Conservation (phyloP, 768 basidiomycete species). For the Polyporus arcularius region DNA sequence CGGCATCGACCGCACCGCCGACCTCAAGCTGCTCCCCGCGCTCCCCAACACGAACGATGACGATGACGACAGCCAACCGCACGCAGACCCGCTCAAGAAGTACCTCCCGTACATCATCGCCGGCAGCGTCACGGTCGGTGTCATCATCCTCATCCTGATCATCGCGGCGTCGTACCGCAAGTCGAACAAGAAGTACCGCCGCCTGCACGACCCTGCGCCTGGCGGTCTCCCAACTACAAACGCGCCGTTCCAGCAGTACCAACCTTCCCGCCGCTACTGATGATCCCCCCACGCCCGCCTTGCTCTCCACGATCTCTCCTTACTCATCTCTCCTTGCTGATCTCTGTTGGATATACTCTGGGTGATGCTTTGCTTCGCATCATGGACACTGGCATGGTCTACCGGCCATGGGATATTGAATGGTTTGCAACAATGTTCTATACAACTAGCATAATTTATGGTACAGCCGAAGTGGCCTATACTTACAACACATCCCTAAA, state of each 20-base stretch:
- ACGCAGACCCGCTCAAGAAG: constrained; percentile 25
- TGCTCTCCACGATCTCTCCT: not conserved
- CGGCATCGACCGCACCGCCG: constrained; percentile 32
- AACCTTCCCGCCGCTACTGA: constrained; percentile 17
- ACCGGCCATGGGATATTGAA: not conserved
- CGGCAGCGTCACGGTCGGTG: constrained; percentile 24
- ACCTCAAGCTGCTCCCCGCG: constrained; percentile 28
- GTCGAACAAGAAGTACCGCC: constrained; percentile 23
- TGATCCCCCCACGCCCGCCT: not conserved
- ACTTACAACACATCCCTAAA: not conserved
- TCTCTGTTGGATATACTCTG: not conserved
- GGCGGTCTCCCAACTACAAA: constrained; percentile 16
- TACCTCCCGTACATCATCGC: constrained; percentile 34
- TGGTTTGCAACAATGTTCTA: not conserved
- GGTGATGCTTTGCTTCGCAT: not conserved
- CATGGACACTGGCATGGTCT: not conserved
- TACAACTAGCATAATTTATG: not conserved
- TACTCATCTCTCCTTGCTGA: not conserved
- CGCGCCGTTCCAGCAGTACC: not conserved
- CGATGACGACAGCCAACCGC: constrained; percentile 11
- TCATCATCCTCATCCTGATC: constrained; percentile 21
- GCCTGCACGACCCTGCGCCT: constrained; percentile 31
- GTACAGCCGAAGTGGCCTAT: not conserved
- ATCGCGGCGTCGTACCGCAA: constrained; percentile 21
- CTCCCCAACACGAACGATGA: constrained; percentile 22